A percentile compares a stretch with the other conserved stretches of the same genome.
Conservation (phyloP, 2,329 filamentous ascomycete species). For the Aurifilum marmelostoma region DNA sequence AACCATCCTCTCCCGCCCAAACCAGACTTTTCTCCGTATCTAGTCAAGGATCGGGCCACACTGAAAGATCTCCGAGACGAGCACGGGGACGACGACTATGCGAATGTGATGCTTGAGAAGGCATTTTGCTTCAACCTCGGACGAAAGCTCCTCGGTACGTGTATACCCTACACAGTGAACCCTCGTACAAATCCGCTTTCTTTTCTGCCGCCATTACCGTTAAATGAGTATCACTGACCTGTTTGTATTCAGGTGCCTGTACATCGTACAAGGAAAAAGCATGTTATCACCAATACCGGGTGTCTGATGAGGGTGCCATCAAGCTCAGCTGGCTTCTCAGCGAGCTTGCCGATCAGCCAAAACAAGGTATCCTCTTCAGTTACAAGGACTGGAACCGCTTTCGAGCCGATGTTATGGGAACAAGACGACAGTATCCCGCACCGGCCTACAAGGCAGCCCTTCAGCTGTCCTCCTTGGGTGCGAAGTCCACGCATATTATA, state of each 20-base stretch:
- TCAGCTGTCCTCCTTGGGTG: background rate
- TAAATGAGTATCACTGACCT: background rate
- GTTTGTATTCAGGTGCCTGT: slow-evolving; percentile 39
- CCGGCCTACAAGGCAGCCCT: slow-evolving; percentile 20
- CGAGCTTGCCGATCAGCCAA: slow-evolving; percentile 60
- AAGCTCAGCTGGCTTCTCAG: slow-evolving; percentile 56
- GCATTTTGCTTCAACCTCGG: slow-evolving; percentile 63
- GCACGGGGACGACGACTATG: slow-evolving; percentile 32
- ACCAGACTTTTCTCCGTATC: slow-evolving; percentile 40
- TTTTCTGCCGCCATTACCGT: no score
- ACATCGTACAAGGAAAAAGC: slow-evolving; percentile 67
- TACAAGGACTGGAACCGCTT: slow-evolving; percentile 47
- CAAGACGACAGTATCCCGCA: slow-evolving; percentile 7
- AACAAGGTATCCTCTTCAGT: slow-evolving; percentile 58
- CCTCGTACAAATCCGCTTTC: no score
- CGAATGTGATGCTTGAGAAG: slow-evolving; percentile 52
- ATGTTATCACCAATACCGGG: slow-evolving; percentile 61
- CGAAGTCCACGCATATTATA: slow-evolving; percentile 54
- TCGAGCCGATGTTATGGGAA: slow-evolving; percentile 32
- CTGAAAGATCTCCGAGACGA: slow-evolving; percentile 48
- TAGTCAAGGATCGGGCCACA: slow-evolving; percentile 52
- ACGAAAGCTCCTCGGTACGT: slow-evolving; percentile 58
- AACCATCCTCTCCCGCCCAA: slow-evolving; percentile 57
- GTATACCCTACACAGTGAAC: slow-evolving; percentile 19
- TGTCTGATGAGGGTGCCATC: slow-evolving; percentile 49